Evolutionary conservation across 176 grass and related monocot species (phyloP).

Genomic region (Typha latifolia): DNA sequence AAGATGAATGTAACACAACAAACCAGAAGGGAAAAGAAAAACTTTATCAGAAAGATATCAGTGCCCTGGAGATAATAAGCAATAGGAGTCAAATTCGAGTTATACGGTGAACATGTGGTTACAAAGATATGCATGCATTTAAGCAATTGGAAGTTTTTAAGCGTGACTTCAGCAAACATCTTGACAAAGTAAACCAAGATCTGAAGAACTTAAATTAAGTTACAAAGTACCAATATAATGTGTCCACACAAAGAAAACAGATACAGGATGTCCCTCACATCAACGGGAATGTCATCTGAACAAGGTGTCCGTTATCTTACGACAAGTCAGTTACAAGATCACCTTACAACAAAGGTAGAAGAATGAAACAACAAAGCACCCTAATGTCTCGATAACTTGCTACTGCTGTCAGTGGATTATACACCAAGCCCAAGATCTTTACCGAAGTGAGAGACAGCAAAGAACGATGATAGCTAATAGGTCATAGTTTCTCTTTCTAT

Average conservation of each 20-base stretch:
- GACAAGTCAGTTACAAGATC: not conserved
- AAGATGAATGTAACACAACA: too few relatives aligned
- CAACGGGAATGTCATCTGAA: not conserved
- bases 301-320: not conserved
- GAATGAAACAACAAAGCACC: not conserved
- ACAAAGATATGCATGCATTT: too few relatives aligned
- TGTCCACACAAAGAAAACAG: not conserved
- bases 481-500: not conserved
- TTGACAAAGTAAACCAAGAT: too few relatives aligned
- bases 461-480: not conserved
- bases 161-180: too few relatives aligned
- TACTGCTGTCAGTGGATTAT: conserved; percentile 1
- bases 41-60: too few relatives aligned
- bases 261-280: not conserved
- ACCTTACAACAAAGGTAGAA: not conserved
- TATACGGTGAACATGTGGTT: too few relatives aligned
- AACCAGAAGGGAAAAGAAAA: too few relatives aligned
- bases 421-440: not conserved
- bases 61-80: too few relatives aligned
- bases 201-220: not conserved
- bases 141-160: too few relatives aligned
- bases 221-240: not conserved
- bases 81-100: too few relatives aligned
- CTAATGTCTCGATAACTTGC: not conserved
- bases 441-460: not conserved